phyloP scores from a whole-genome alignment of 1,284 basidiomycete genomes.

The Cutaneotrichosporon cavernicola region DNA sequence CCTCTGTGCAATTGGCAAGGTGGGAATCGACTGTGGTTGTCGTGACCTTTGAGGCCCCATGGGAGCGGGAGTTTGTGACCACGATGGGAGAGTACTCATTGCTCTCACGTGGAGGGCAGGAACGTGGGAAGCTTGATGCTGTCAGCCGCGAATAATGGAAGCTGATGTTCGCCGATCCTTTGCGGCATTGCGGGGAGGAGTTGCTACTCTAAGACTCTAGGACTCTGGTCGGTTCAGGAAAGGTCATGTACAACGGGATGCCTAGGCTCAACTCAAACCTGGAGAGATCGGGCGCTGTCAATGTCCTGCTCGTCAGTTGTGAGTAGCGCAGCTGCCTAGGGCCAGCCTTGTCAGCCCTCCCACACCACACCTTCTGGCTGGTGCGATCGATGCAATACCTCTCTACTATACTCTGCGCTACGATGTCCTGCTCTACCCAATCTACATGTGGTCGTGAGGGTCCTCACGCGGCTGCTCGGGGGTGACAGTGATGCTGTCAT shows the following conservation, averaged over 20 bases:
- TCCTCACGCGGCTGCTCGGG: conserved; percentile 72
- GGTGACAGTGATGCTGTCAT: conserved; percentile 62
- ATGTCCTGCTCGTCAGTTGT: too few species aligned
- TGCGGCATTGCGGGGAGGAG: not conserved
- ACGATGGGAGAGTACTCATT: not conserved
- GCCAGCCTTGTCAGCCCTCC: not conserved
- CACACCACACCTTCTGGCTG: not conserved
- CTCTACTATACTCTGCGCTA: conserved; percentile 11
- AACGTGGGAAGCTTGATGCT: not conserved
- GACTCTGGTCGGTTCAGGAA: too few species aligned
- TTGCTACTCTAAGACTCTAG: not conserved
- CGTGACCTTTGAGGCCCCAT: not conserved
- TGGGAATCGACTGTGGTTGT: not conserved
- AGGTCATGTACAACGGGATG: too few species aligned
- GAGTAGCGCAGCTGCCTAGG: too few species aligned
- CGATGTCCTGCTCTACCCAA: not conserved
- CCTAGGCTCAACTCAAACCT: too few species aligned
- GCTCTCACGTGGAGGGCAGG: not conserved
- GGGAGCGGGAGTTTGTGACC: not conserved
- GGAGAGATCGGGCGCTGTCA: too few species aligned
- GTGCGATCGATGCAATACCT: conserved; percentile 1
- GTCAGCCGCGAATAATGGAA: not conserved
- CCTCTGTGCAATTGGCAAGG: not conserved
- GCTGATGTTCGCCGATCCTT: not conserved
- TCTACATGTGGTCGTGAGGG: conserved; percentile 57